A percentile compares a stretch with the other conserved stretches of the same genome.
These are phyloP conservation scores for Chaetomium tenue DNA, from an alignment of 495 filamentous ascomycete genomes.

Conservation along the genomic window DNA sequence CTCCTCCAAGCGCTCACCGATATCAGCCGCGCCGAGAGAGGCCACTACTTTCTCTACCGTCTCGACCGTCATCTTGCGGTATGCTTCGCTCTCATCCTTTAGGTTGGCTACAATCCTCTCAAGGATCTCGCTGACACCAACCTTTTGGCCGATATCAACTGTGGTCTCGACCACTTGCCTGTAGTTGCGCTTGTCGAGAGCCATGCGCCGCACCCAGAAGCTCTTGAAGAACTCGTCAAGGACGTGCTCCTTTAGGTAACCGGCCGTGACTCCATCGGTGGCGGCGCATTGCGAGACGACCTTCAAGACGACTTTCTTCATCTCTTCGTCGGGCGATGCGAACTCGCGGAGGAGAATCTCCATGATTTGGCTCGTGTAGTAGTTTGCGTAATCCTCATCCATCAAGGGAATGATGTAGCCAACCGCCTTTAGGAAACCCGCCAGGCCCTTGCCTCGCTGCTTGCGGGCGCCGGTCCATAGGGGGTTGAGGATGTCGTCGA, in stretches of 20 bases:
- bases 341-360: conserved; percentile 96
- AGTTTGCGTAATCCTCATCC: conserved; percentile 99
- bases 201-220: conserved; percentile 98
- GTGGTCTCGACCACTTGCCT: conserved; percentile 97
- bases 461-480: conserved; percentile 95
- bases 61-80: conserved; percentile 98
- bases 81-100: conserved; percentile 97
- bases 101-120: conserved; percentile 91
- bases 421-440: conserved; percentile 95
- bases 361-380: conserved; percentile 99
- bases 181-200: conserved; percentile 94
- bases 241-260: conserved; percentile 92
- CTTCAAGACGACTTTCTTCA: conserved; percentile 99
- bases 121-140: conserved; percentile 90
- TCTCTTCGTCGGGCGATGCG: conserved; percentile 95
- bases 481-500: conserved; percentile 95
- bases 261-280: conserved; percentile 90
- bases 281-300: conserved; percentile 96
- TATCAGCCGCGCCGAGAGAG: conserved; percentile 87
- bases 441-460: conserved; percentile 93
- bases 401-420: conserved; percentile 98
- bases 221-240: conserved; percentile 96
- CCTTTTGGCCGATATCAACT: conserved; percentile 95
- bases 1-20: conserved; percentile 89
- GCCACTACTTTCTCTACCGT: conserved; percentile 95